phyloP scores from a whole-genome alignment of 2,329 filamentous ascomycete species.

The Arachnopeziza araneosa region DNA sequence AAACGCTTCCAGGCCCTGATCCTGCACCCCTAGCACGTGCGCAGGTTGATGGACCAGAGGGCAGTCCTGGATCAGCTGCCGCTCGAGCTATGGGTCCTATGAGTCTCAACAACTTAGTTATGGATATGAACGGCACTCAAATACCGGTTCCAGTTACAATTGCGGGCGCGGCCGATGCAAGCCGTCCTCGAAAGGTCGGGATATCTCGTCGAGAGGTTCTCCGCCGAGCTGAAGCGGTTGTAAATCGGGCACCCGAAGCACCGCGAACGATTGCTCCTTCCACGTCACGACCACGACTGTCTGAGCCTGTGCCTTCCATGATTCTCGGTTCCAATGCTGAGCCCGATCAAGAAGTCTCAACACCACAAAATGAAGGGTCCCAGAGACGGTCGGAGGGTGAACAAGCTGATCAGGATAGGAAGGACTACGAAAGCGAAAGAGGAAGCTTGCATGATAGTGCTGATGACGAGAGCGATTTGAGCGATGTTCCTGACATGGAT shows the following conservation, averaged over 20 bases:
- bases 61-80: slow-evolving; percentile 17
- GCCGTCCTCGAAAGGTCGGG: slow-evolving; percentile 24
- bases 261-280: slow-evolving; percentile 33
- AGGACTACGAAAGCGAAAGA: slow-evolving; percentile 39
- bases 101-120: slow-evolving; percentile 29
- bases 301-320: slow-evolving; percentile 34
- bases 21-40: slow-evolving; percentile 39
- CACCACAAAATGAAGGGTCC: not conserved
- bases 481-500: slow-evolving; percentile 38
- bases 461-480: slow-evolving; percentile 50
- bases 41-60: slow-evolving; percentile 39
- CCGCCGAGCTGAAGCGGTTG: slow-evolving; percentile 55
- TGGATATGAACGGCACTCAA: slow-evolving; percentile 27
- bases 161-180: slow-evolving; percentile 18
- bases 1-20: slow-evolving; percentile 42
- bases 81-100: slow-evolving; percentile 8
- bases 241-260: slow-evolving; percentile 36
- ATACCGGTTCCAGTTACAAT: slow-evolving; percentile 21
- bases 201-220: slow-evolving; percentile 44
- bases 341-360: not conserved
- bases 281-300: slow-evolving; percentile 15
- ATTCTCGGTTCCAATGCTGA: slow-evolving; percentile 30
- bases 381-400: slow-evolving; percentile 25
- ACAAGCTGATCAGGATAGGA: slow-evolving; percentile 15
- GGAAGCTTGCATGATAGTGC: slow-evolving; percentile 43